phyloP scores from a whole-genome alignment of 192 early-diverging fungal genomes.

The Mortierella hygrophila region DNA sequence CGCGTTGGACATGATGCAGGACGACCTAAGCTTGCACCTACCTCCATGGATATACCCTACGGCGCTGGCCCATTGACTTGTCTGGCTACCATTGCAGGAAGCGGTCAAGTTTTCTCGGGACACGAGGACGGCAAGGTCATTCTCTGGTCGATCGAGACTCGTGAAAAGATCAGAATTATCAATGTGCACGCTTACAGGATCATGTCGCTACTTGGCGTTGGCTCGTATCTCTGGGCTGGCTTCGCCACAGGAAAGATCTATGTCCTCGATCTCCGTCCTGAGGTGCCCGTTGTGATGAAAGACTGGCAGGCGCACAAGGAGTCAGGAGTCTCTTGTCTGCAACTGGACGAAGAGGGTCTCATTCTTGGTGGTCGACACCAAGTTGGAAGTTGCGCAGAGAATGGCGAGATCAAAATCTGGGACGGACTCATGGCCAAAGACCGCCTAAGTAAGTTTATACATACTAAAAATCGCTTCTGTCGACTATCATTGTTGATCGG shows the following conservation, averaged over 20 bases:
- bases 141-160: conserved; percentile 70
- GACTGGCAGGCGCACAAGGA: conserved; percentile 76
- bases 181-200: conserved; percentile 76
- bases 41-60: conserved; percentile 56
- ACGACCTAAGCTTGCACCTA: conserved; percentile 24
- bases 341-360: conserved; percentile 71
- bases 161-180: conserved; percentile 62
- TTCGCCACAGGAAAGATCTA: conserved; percentile 83
- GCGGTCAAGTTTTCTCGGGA: conserved; percentile 70
- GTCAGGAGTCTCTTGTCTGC: conserved; percentile 60
- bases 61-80: conserved; percentile 71
- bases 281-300: conserved; percentile 70
- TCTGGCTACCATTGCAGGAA: conserved; percentile 64
- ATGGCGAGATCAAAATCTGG: conserved; percentile 80
- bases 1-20: conserved; percentile 54
- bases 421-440: conserved; percentile 80
- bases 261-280: conserved; percentile 73
- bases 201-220: conserved; percentile 71
- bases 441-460: conserved; percentile 67
- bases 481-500: not conserved
- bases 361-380: conserved; percentile 61
- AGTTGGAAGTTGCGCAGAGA: conserved; percentile 71
- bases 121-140: conserved; percentile 87
- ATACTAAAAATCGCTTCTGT: not conserved
- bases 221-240: conserved; percentile 81